Evolutionary conservation across 176 grass and related monocot species (phyloP).

Genomic region (Oryza glaberrima): DNA sequence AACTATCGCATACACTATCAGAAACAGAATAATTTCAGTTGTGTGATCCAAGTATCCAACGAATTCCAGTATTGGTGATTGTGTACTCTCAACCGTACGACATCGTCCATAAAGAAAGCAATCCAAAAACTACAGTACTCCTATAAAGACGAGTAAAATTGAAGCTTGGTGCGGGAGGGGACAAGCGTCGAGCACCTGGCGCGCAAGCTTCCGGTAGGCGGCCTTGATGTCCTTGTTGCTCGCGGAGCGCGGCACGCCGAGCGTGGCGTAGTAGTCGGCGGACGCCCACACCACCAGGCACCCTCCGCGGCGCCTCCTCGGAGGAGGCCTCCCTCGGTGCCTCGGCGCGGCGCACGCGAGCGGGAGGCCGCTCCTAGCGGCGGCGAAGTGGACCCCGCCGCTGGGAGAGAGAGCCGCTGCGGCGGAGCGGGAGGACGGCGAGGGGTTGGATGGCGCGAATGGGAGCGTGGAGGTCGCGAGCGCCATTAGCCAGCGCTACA

Average conservation of each 20-base stretch:
- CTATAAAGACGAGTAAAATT: background rate
- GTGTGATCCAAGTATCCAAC: background rate
- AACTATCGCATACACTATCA: background rate
- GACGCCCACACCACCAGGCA: slow-evolving; percentile 57
- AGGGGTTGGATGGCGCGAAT: slow-evolving; percentile 51
- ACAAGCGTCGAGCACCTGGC: slow-evolving; percentile 71
- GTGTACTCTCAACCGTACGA: background rate
- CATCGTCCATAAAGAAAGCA: slow-evolving; percentile 10
- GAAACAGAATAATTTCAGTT: background rate
- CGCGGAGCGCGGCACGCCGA: slow-evolving; percentile 80
- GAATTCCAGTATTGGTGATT: background rate
- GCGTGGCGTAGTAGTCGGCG: slow-evolving; percentile 86
- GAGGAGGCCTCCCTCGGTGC: slow-evolving; percentile 20
- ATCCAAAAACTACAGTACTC: background rate
- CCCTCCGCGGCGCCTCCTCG: slow-evolving; percentile 44
- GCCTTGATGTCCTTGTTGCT: slow-evolving; percentile 90
- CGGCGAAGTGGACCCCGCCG: slow-evolving; percentile 32
- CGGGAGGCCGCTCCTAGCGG: slow-evolving; percentile 35
- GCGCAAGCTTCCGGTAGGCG: slow-evolving; percentile 90
- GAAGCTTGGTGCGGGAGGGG: background rate
- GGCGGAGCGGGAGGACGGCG: slow-evolving; percentile 33
- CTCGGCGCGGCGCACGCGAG: slow-evolving; percentile 47
- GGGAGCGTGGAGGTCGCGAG: slow-evolving; percentile 68
- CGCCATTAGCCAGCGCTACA: slow-evolving; percentile 56
- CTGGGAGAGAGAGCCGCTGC: slow-evolving; percentile 29